Evolutionary conservation across 441 rosid genomes (phyloP), one percentile per base, ranked within the genome.

Genomic region (Daphne laureola): DNA sequence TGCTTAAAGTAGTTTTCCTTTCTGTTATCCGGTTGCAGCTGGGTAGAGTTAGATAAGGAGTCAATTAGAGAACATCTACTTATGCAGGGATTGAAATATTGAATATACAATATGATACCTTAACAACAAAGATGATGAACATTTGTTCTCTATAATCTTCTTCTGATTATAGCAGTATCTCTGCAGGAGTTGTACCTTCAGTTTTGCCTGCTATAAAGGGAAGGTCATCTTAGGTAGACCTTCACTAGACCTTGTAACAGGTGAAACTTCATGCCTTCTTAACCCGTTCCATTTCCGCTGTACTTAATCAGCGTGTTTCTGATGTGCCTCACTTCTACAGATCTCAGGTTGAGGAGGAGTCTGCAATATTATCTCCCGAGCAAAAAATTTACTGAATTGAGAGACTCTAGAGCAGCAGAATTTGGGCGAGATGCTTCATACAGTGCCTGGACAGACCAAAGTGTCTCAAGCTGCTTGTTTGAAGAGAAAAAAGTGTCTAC

Each of bases 151-250:
- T 60, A 45, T 12, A 14, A 15, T 17, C 42, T 11, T 54, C n/a
- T 38, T 59, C 48, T 57, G 51, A 61, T 67, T 21, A 14, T 25
- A 6, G 25, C 48, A 35, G 15, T 38, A 43, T 42, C 11, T 8
- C 51, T 36, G 23, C 57, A 75, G 76, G 73, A 63, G 58, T 17
- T 23, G 57, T 58, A 44, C 62, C 17, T 58, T 58, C 18, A 45
- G 57, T 47, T 50, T 23, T 15, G 46, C 44, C 47, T 56, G 13
- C 12, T 45, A 54, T 25, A 69, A 51, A 13, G 48, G 60, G 18
- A 61, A 53, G 17, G 48, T 36, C 4, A 4, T 68, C 53, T n/a
- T 56, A 11, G 61, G 51, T 49, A 63, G 51, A 21, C 49, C 49
- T 41, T 35, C 31, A 2, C 4, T 64, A 54, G 15, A 56, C 17